Percentiles rank a stretch among this genome's conserved stretches.
These are phyloP conservation scores for Wickerhamiella spandovensis DNA, from an alignment of 805 yeast genomes.

Conservation along the genomic window DNA sequence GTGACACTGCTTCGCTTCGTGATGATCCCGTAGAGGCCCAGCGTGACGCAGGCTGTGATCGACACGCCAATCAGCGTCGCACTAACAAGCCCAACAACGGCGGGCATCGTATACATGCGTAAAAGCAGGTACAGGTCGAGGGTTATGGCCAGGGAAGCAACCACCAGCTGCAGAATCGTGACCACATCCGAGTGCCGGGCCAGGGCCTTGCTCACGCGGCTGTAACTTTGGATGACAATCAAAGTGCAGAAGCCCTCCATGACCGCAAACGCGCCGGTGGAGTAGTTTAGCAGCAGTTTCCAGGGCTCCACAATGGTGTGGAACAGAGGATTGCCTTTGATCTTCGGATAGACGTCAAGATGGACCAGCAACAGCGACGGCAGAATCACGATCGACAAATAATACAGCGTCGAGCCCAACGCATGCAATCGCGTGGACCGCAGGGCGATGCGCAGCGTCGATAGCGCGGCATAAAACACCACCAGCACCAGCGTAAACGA, in stretches of 20 bases:
- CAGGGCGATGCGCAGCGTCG: constrained; percentile 51
- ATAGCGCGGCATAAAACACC: constrained; percentile 52
- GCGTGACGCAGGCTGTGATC: constrained; percentile 56
- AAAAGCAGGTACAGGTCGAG: constrained; percentile 66
- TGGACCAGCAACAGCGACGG: constrained; percentile 65
- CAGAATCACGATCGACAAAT: constrained; percentile 66
- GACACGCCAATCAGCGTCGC: constrained; percentile 82
- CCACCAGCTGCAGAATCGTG: constrained; percentile 59
- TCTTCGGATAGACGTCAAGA: constrained; percentile 22
- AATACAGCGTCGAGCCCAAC: constrained; percentile 37
- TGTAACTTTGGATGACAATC: constrained; percentile 81
- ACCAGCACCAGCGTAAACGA: constrained; percentile 68
- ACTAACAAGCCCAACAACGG: constrained; percentile 49
- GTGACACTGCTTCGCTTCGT: constrained; percentile 79
- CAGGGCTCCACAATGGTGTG: constrained; percentile 43
- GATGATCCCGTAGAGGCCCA: constrained; percentile 74
- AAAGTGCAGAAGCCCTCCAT: constrained; percentile 90
- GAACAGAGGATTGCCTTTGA: constrained; percentile 20
- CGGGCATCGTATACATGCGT: constrained; percentile 66
- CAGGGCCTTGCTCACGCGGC: constrained; percentile 67
- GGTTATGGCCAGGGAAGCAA: constrained; percentile 64
- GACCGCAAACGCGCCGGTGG: constrained; percentile 81
- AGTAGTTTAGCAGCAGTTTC: constrained; percentile 56
- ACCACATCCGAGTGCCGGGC: constrained; percentile 54
- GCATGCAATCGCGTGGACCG: constrained; percentile 27